Evolutionary conservation across 2,329 filamentous ascomycete genomes (phyloP), one percentile per base, ranked within the genome.

Genomic region (Cladosporium sp.): DNA sequence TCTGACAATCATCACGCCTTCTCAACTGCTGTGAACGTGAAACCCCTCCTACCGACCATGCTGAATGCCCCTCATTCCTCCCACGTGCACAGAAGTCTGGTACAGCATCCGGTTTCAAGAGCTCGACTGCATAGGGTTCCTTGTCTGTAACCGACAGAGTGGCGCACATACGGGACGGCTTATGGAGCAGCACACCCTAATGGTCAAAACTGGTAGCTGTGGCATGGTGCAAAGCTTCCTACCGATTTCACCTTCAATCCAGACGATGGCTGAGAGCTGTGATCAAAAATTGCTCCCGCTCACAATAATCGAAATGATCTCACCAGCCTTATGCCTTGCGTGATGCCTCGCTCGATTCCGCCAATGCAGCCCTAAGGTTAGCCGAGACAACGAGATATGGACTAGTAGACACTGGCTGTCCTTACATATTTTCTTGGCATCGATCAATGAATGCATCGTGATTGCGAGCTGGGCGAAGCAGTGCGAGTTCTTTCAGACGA

Each of bases 341-440:
- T 32, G 32, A 55, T 55, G 52, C 7, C 30, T 55, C n/a, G 32
- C 18, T 30, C 7, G 2, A 24, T 21, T 28, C 14, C 26, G 44
- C 59, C 59, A 62, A 52, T 24, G 34, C 47, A 62, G 59, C 47
- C 59, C 51, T 24, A 34, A 62, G 59, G 38, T 38, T 41, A 36
- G 44, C 59, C 59, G 44, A 52, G 59, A 62, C 59, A 30, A 8
- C 7, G 30, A 38, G 24, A 10, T 24, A 14, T 10, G 44, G n/a
- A 52, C 59, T 61, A 61, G 44, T 30, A 15, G 12, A 24, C 30
- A 4, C n/a, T 54, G 59, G 44, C 59, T 62, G 47, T 28, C 32
- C 5, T 38, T 62, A 51, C 32, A 52, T 62, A 18, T 52, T 34
- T 24, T 7, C 44, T 62, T 62, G 59, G 59, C 59, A 62, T 62